phyloP scores from a whole-genome alignment of 2,329 filamentous ascomycete genomes.

The Aureobasidium uvarum region DNA sequence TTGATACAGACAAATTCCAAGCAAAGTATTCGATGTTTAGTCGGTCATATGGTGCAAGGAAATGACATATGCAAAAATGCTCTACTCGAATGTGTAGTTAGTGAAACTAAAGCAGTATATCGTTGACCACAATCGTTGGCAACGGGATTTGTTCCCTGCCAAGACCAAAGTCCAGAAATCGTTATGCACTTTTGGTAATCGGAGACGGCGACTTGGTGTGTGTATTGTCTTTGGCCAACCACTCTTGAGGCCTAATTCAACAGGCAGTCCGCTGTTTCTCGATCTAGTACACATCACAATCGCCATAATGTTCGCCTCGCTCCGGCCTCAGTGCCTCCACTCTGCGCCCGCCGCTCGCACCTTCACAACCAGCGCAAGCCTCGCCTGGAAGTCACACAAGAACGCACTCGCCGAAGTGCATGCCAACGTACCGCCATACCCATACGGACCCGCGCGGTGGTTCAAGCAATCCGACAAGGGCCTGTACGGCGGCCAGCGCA shows the following conservation, averaged over 20 bases:
- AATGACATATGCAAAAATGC: no score
- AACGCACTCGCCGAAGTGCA: conserved; percentile 29
- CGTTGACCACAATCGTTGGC: neutral
- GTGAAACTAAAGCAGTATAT: conserved; percentile 37
- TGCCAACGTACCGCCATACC: conserved; percentile 55
- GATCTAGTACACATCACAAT: neutral
- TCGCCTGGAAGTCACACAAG: conserved; percentile 29
- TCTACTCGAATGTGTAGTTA: no score
- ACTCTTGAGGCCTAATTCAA: neutral
- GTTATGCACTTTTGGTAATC: neutral
- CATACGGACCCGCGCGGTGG: conserved; percentile 65
- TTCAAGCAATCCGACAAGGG: conserved; percentile 75
- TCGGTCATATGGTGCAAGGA: no score
- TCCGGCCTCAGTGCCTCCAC: conserved; percentile 20
- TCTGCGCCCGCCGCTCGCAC: conserved; percentile 28
- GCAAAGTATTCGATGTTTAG: no score
- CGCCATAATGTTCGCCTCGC: conserved; percentile 22
- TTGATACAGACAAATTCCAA: no score
- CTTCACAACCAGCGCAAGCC: conserved; percentile 36
- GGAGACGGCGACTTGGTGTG: conserved; percentile 3
- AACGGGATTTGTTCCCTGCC: neutral
- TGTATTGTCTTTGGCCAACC: neutral
- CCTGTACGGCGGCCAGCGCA: conserved; percentile 58
- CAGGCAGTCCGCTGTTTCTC: neutral
- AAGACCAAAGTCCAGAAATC: conserved; percentile 9